Evolutionary conservation across 73 alveolate species (phyloP), one percentile per base, ranked within the genome.

Genomic region (Halteria grandinella): DNA sequence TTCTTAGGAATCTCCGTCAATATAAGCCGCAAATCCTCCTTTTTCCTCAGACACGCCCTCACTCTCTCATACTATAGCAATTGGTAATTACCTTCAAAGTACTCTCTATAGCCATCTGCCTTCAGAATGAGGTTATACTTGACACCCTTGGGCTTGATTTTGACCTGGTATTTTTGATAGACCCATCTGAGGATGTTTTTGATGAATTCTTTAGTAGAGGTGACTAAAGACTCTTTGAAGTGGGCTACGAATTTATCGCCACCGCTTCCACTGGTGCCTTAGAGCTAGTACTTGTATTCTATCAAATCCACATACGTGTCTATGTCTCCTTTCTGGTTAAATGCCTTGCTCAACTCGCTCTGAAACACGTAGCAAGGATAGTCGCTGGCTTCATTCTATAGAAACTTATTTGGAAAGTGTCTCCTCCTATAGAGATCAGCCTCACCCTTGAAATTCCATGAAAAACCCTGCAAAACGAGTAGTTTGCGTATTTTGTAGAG

Each of bases 31-130:
- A 85, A 44, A 6, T 50, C 51, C 25, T 85, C 86, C 6, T 77
- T 84, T 60, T 92, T 92, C 57, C 95, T 77, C 34, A 93, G 81
- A 57, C 89, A 86, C 53, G 75, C 57, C 64, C 98, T 83, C 18
- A 93, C 97, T 69, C 97, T 87, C 60, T 91, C 96, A 55, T 90
- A 93, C 54, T 87, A 75, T 0, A 93, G 83, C 69, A 93, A 60
- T 29, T 94, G 88, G 41, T 93, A 88, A 50, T 90, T 88, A 10
- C 98, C 98, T 50, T 84, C 80, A 31, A 93, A 87, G 55, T 87
- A 93, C 58, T 93, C 98, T 60, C 94, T 81, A 41, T 58, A 86
- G n/a, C 97, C 97, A 44, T 86, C 89, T 5, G 88, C 95, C 59
- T 93, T 84, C 55, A 93, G 78, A 33, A 87, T 89, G 21, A 93